A percentile compares a stretch with the other conserved stretches of the same genome.
Conservation (phyloP, 1,284 basidiomycete species). For the Phlebopus sp. region DNA sequence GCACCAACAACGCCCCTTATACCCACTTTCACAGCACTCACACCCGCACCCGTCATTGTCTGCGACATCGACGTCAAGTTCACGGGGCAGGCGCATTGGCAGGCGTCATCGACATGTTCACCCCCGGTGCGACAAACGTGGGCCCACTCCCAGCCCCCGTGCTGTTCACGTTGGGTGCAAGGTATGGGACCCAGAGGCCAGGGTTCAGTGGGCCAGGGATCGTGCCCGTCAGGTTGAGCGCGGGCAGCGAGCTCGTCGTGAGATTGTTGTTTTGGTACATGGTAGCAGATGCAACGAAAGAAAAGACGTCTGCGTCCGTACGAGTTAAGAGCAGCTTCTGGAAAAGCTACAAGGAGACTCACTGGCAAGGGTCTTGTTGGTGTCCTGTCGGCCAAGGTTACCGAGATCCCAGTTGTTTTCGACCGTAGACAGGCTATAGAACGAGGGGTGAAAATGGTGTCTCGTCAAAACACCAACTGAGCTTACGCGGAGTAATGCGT, state of each 20-base stretch:
- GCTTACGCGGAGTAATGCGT: slow-evolving; percentile 58
- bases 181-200: slow-evolving; percentile 39
- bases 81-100: slow-evolving; percentile 37
- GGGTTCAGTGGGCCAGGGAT: slow-evolving; percentile 36
- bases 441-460: not conserved
- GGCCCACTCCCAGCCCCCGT: slow-evolving; percentile 39
- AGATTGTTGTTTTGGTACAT: slow-evolving; percentile 36
- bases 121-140: slow-evolving; percentile 36
- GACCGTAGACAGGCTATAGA: slow-evolving; percentile 48
- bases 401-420: slow-evolving; percentile 66
- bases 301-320: slow-evolving; percentile 42
- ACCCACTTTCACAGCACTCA: slow-evolving; percentile 2
- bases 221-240: slow-evolving; percentile 31
- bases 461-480: not conserved
- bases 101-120: slow-evolving; percentile 36
- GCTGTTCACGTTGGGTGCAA: slow-evolving; percentile 37
- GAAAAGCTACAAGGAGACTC: not conserved
- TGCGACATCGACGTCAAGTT: slow-evolving; percentile 36
- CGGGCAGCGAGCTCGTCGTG: slow-evolving; percentile 24
- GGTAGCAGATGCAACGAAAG: slow-evolving; percentile 41
- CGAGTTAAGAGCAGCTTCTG: not conserved
- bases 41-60: slow-evolving; percentile 3
- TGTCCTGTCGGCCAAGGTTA: slow-evolving; percentile 58
- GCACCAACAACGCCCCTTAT: slow-evolving; percentile 13
- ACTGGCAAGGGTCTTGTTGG: slow-evolving; percentile 40